Conservation (phyloP, 345 rosid species). For the Viola odorata region DNA sequence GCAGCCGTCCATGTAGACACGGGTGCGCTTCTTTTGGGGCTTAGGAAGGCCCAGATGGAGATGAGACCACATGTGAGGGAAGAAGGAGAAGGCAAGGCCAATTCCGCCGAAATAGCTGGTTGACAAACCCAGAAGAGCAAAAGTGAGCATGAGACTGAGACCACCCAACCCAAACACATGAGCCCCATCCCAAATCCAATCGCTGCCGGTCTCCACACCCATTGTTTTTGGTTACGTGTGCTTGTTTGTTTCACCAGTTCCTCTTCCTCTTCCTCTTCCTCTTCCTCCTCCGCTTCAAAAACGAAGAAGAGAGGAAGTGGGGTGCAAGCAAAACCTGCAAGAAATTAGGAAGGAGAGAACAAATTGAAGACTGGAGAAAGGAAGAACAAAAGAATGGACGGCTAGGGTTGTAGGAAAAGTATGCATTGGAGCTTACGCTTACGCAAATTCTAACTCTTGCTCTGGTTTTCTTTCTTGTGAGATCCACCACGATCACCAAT, state of each 20-base stretch:
- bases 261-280: constrained; percentile 2
- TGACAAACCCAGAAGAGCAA: constrained; percentile 57
- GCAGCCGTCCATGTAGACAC: constrained; percentile 99
- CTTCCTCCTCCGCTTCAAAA: background rate
- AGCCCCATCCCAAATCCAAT: constrained; percentile 60
- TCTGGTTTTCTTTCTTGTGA: too few relatives aligned
- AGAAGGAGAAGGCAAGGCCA: constrained; percentile 37
- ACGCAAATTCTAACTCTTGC: too few relatives aligned
- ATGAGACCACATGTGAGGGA: constrained; percentile 38
- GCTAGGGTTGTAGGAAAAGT: too few relatives aligned
- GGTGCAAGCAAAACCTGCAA: constrained; percentile 27
- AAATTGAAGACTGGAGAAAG: too few relatives aligned
- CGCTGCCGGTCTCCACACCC: constrained; percentile 43
- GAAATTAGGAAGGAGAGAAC: too few relatives aligned
- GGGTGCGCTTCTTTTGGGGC: constrained; percentile 45
- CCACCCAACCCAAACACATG: constrained; percentile 59
- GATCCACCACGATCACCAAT: too few relatives aligned
- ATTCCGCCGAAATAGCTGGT: constrained; percentile 58
- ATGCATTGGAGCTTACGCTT: too few relatives aligned
- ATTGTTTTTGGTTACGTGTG: constrained; percentile 7
- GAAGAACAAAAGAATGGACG: too few relatives aligned
- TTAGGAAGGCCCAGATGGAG: constrained; percentile 37
- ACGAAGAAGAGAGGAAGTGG: constrained; percentile 26
- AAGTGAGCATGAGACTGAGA: constrained; percentile 55
- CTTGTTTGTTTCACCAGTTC: background rate